Conservation (phyloP, 805 yeast genomes). For the Zygosaccharomyces pseudorouxii region DNA sequence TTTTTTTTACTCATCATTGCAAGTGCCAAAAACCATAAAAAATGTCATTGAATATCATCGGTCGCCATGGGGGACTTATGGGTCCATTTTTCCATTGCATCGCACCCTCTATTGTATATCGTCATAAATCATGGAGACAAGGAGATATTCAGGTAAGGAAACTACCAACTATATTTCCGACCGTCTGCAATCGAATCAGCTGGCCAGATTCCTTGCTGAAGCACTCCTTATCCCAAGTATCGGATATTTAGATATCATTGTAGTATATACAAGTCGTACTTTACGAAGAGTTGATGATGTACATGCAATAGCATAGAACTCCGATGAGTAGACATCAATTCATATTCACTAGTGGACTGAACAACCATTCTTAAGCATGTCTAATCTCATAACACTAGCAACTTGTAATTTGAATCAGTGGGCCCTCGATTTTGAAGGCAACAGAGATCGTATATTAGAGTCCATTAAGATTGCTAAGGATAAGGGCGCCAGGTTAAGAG, state of each 20-base stretch:
- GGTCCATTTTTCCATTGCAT: no score
- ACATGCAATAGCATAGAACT: not conserved
- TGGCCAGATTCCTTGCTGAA: not conserved
- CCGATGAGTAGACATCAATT: not conserved
- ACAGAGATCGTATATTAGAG: constrained; percentile 82
- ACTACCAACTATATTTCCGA: not conserved
- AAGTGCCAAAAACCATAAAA: not conserved
- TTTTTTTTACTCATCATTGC: no score
- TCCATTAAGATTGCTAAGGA: constrained; percentile 74
- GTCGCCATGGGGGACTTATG: not conserved
- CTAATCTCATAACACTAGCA: constrained; percentile 81
- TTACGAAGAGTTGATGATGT: not conserved
- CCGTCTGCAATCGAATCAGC: not conserved
- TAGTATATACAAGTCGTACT: not conserved
- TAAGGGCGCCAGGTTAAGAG: constrained; percentile 74
- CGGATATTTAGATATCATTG: not conserved
- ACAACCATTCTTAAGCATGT: constrained; percentile 46
- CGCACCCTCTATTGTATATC: not conserved
- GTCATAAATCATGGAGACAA: not conserved
- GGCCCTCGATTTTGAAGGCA: constrained; percentile 98
- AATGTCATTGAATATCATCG: no score
- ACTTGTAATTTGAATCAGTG: constrained; percentile 97
- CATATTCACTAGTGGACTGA: not conserved
- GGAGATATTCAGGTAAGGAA: not conserved
- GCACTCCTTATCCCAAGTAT: not conserved